Percentiles rank a stretch among this genome's conserved stretches.
Evolutionary conservation across 2,329 filamentous ascomycete genomes (phyloP).

Genomic region (Zalaria sp.): DNA sequence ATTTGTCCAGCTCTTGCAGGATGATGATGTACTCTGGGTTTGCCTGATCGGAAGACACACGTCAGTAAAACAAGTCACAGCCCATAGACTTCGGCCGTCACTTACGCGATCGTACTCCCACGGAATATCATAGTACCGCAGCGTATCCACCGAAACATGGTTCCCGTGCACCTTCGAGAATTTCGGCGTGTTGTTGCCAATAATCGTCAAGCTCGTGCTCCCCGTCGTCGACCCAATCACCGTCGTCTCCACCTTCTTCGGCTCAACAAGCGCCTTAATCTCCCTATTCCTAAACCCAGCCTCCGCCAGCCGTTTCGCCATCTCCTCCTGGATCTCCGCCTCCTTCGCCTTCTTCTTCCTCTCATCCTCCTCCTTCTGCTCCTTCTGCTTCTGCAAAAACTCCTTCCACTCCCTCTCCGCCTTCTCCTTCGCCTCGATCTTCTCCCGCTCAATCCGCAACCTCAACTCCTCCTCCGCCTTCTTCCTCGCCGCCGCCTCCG

Average conservation of each 20-base stretch:
- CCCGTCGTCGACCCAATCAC: slow-evolving; percentile 9
- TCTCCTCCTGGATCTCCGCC: slow-evolving; percentile 27
- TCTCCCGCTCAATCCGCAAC: neutral
- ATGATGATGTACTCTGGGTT: slow-evolving; percentile 36
- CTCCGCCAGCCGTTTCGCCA: slow-evolving; percentile 29
- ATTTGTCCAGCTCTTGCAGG: slow-evolving; percentile 32
- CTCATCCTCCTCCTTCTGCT: slow-evolving; percentile 26
- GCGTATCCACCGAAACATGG: slow-evolving; percentile 30
- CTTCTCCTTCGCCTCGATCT: slow-evolving; percentile 23
- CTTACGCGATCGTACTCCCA: slow-evolving; percentile 34
- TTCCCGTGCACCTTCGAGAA: slow-evolving; percentile 34
- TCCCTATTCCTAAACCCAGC: slow-evolving; percentile 33
- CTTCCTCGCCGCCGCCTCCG: slow-evolving; percentile 5
- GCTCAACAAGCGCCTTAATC: slow-evolving; percentile 33
- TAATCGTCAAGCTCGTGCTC: neutral
- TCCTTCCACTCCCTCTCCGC: slow-evolving; percentile 25
- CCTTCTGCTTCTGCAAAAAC: slow-evolving; percentile 24
- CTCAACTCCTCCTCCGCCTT: slow-evolving; percentile 9
- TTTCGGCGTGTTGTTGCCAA: slow-evolving; percentile 17
- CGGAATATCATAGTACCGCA: slow-evolving; percentile 33
- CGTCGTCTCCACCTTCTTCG: slow-evolving; percentile 27
- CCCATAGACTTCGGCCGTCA: slow-evolving; percentile 4
- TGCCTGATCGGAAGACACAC: slow-evolving; percentile 11
- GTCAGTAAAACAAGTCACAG: neutral
- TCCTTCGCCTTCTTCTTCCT: slow-evolving; percentile 24